Conservation (phyloP, 257 asterid species). For the Przewalskia tangutica region DNA sequence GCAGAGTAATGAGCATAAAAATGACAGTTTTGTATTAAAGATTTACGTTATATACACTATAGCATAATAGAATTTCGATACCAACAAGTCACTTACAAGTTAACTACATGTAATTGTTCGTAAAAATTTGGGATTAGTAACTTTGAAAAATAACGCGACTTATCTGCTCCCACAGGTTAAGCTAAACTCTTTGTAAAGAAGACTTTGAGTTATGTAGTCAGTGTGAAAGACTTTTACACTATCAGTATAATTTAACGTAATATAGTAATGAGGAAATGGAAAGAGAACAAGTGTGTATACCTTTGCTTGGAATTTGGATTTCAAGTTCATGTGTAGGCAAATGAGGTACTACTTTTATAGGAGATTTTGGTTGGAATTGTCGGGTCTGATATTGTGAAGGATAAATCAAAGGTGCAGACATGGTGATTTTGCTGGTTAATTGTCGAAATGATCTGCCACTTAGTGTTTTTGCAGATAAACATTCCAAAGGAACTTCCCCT, state of each 20-base stretch:
- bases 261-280: not conserved
- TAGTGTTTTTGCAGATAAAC: slow-evolving; percentile 66
- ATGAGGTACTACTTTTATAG: slow-evolving; percentile 10
- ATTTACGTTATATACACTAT: not conserved
- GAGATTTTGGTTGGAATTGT: slow-evolving; percentile 18
- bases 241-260: not conserved
- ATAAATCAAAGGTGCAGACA: slow-evolving; percentile 78
- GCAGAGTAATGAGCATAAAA: not conserved
- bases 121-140: no score
- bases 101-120: no score
- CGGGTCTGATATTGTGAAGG: slow-evolving; percentile 27
- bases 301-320: slow-evolving; percentile 2
- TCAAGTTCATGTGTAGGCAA: slow-evolving; percentile 25
- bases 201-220: not conserved
- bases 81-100: no score
- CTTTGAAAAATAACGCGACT: no score
- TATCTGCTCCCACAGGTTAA: no score
- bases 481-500: slow-evolving; percentile 84
- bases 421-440: slow-evolving; percentile 42
- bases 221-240: not conserved
- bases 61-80: no score
- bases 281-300: not conserved
- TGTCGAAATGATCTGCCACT: slow-evolving; percentile 60
- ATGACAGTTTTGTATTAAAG: no score
- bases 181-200: not conserved